Percentiles rank a stretch among this genome's conserved stretches.
Conservation (phyloP, 179 eudicot genomes). For the Patellifolia procumbens region DNA sequence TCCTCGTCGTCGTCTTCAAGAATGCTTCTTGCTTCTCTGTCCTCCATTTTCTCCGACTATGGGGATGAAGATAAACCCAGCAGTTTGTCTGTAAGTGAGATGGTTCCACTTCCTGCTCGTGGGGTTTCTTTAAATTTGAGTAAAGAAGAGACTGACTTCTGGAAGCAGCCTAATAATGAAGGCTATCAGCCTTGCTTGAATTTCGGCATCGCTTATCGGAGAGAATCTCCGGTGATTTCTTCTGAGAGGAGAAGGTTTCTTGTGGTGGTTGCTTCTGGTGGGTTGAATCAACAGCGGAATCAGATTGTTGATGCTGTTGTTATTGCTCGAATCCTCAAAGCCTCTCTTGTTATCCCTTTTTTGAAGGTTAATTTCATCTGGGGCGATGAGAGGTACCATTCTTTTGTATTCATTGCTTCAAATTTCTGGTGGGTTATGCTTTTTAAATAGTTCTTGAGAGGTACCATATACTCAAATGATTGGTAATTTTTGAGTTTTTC, state of each 20-base stretch:
- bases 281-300: conserved; percentile 68
- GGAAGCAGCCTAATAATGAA: conserved; percentile 62
- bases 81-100: conserved; percentile 40
- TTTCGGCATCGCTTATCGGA: conserved; percentile 52
- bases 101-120: conserved; percentile 63
- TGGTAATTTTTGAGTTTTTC: too few relatives aligned
- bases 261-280: conserved; percentile 69
- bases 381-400: conserved; percentile 70
- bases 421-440: too few relatives aligned
- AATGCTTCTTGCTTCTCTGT: conserved; percentile 33
- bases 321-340: conserved; percentile 67
- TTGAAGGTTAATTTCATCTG: conserved; percentile 66
- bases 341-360: conserved; percentile 66
- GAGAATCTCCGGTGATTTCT: conserved; percentile 39
- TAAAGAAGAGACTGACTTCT: conserved; percentile 48
- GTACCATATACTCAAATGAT: too few relatives aligned
- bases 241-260: conserved; percentile 55
- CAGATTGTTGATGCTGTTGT: conserved; percentile 83
- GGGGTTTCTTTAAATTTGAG: conserved; percentile 34
- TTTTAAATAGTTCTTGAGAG: too few relatives aligned
- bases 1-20: conserved; percentile 29
- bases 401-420: background rate
- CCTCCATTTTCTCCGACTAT: conserved; percentile 24
- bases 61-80: conserved; percentile 2
- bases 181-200: conserved; percentile 65